phyloP scores from a whole-genome alignment of 768 basidiomycete species.

The Kondoa subrosea region DNA sequence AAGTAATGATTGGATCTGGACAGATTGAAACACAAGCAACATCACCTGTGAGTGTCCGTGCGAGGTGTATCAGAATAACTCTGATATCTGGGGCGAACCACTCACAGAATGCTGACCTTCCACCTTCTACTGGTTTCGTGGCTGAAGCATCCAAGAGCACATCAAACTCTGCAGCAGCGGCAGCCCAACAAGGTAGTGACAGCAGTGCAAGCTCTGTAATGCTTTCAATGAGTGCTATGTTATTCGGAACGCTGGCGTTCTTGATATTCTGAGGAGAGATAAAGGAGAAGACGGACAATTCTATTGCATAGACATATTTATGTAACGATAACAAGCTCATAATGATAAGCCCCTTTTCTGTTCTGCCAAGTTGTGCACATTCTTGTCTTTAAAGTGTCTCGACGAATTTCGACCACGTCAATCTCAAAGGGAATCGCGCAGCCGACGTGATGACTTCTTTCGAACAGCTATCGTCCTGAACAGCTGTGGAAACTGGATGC shows the following conservation, averaged over 20 bases:
- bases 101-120: neutral
- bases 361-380: no score
- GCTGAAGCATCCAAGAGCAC: neutral
- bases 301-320: neutral
- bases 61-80: neutral
- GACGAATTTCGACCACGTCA: no score
- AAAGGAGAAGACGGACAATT: neutral
- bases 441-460: no score
- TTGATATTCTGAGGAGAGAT: neutral
- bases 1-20: conserved; percentile 63
- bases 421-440: no score
- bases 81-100: neutral
- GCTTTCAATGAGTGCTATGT: neutral
- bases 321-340: no score
- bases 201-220: neutral
- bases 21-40: conserved; percentile 53
- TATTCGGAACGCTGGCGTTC: neutral
- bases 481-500: no score
- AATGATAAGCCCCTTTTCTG: no score
- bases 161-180: neutral
- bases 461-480: no score
- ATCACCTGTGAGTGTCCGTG: conserved; percentile 9
- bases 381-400: no score
- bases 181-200: neutral
- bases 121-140: neutral